Percentiles rank a stretch among this genome's conserved stretches.
Evolutionary conservation across 169 alveolate species (phyloP).

Genomic region (Toxoplasma gondii): DNA sequence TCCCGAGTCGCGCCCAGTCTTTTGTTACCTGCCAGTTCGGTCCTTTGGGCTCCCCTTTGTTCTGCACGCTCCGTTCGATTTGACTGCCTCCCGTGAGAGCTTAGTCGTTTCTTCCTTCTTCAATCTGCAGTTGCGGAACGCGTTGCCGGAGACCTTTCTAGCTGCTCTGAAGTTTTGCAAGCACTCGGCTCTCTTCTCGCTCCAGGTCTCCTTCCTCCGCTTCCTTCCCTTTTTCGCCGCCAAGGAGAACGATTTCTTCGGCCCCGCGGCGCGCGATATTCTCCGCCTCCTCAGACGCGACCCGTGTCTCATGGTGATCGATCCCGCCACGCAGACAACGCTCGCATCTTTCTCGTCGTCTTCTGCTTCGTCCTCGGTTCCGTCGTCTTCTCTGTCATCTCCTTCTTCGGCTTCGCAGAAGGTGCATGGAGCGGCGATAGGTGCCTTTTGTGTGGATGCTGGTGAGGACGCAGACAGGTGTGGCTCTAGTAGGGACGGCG

Average conservation of each 20-base stretch:
- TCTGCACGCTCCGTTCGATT: constrained; percentile 71
- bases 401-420: neutral
- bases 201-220: constrained; percentile 34
- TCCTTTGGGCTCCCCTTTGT: constrained; percentile 72
- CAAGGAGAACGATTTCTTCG: neutral
- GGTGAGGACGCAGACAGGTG: neutral
- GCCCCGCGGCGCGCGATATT: neutral
- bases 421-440: neutral
- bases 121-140: constrained; percentile 28
- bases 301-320: constrained; percentile 13
- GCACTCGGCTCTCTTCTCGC: neutral
- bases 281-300: neutral
- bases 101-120: constrained; percentile 19
- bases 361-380: neutral
- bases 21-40: constrained; percentile 73
- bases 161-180: neutral
- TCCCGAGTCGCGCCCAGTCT: constrained; percentile 13
- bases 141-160: constrained; percentile 24
- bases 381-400: neutral
- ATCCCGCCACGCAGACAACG: neutral
- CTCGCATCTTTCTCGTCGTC: too few species aligned
- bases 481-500: neutral
- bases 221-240: constrained; percentile 1
- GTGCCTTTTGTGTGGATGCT: neutral
- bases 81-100: constrained; percentile 74